phyloP scores from a whole-genome alignment of 495 filamentous ascomycete species.

The Hyphodiscus hymeniophilus region DNA sequence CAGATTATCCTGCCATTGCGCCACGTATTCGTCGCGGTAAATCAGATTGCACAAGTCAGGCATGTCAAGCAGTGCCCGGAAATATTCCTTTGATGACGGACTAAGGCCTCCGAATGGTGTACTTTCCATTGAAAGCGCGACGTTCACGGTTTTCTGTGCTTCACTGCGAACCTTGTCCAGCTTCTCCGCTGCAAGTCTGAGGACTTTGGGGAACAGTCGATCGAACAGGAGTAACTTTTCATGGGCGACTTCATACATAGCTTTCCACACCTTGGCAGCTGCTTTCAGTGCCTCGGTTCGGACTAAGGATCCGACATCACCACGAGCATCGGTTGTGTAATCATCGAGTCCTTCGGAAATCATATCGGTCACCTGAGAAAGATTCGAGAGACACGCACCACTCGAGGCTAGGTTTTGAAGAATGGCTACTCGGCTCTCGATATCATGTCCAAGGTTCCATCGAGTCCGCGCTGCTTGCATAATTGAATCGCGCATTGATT shows the following conservation, averaged over 20 bases:
- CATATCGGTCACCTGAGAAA: conserved; percentile 27
- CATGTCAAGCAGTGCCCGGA: conserved; percentile 39
- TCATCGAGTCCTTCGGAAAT: conserved; percentile 61
- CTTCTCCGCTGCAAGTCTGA: conserved; percentile 74
- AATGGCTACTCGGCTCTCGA: conserved; percentile 39
- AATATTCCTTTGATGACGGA: conserved; percentile 42
- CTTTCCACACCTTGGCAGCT: not conserved
- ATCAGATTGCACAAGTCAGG: conserved; percentile 7
- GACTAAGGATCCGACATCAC: conserved; percentile 82
- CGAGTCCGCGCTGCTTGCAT: conserved; percentile 10
- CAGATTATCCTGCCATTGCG: conserved; percentile 30
- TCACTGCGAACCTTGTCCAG: conserved; percentile 75
- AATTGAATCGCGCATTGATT: not conserved
- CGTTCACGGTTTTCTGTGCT: conserved; percentile 35
- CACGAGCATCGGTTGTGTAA: conserved; percentile 77
- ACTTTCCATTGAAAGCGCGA: not conserved
- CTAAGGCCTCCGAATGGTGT: not conserved
- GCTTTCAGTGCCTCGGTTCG: conserved; percentile 69
- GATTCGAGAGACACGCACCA: not conserved
- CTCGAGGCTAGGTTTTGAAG: not conserved
- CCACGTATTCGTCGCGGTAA: not conserved
- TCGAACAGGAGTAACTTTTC: conserved; percentile 1
- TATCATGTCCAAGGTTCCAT: conserved; percentile 35
- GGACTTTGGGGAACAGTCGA: conserved; percentile 33
- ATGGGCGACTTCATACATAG: not conserved